phyloP scores from a whole-genome alignment of 768 basidiomycete species.

The Leucosporidium yakuticum region DNA sequence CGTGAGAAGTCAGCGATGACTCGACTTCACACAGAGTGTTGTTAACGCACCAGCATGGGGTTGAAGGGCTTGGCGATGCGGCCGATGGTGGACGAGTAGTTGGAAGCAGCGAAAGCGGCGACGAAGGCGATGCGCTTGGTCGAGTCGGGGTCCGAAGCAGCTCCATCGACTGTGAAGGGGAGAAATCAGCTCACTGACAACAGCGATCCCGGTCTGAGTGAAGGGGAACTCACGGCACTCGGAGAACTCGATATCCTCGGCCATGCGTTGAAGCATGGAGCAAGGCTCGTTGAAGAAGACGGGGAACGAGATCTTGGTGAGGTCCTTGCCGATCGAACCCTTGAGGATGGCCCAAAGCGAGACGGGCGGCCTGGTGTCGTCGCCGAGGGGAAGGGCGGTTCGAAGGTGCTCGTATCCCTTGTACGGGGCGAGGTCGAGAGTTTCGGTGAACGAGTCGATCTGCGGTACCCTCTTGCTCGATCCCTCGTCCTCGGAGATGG shows the following conservation, averaged over 20 bases:
- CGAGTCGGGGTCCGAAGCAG: constrained; percentile 67
- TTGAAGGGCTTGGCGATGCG: constrained; percentile 97
- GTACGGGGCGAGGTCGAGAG: constrained; percentile 52
- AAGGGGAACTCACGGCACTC: constrained; percentile 64
- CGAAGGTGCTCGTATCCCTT: constrained; percentile 64
- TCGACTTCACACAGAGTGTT: neutral
- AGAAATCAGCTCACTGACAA: neutral
- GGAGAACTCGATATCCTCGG: constrained; percentile 96
- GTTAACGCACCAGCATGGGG: constrained; percentile 70
- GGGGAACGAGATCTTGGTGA: constrained; percentile 65
- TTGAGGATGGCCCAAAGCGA: constrained; percentile 87
- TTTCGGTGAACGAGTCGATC: constrained; percentile 17
- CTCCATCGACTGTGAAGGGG: constrained; percentile 59
- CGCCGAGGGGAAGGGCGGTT: constrained; percentile 55
- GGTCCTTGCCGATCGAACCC: constrained; percentile 88
- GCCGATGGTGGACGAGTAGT: constrained; percentile 93
- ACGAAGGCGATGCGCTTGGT: constrained; percentile 82
- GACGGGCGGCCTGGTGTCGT: constrained; percentile 75
- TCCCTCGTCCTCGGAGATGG: constrained; percentile 62
- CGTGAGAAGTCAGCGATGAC: constrained; percentile 42
- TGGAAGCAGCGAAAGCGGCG: constrained; percentile 94
- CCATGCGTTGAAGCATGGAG: constrained; percentile 93
- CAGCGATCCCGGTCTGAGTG: constrained; percentile 7
- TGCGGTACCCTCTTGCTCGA: constrained; percentile 48
- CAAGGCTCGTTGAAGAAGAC: constrained; percentile 54